A percentile compares a stretch with the other conserved stretches of the same genome.
These are phyloP conservation scores for Eleusine indica DNA, from an alignment of 176 grass and related monocot genomes.

Conservation along the genomic window DNA sequence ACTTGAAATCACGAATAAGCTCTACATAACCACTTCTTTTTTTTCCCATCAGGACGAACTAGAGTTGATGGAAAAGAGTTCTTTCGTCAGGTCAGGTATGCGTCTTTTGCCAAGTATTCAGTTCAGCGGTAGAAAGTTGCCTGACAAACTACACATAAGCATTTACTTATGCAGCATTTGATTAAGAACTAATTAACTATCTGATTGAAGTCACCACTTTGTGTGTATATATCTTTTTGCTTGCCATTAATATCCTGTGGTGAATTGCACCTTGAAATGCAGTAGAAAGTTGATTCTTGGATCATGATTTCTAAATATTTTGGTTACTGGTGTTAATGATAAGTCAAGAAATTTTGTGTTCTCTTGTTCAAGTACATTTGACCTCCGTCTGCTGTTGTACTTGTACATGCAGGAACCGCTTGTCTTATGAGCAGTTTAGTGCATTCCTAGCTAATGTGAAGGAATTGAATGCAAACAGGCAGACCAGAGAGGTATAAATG, in stretches of 20 bases:
- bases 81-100: slow-evolving; percentile 93
- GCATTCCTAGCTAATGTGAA: slow-evolving; percentile 96
- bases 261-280: not conserved
- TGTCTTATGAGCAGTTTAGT: slow-evolving; percentile 97
- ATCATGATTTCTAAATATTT: slow-evolving; percentile 1
- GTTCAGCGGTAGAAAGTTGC: not conserved
- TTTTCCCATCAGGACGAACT: slow-evolving; percentile 66
- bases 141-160: not conserved
- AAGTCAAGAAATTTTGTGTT: slow-evolving; percentile 14
- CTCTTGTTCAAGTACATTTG: not conserved
- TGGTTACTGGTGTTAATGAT: slow-evolving; percentile 11
- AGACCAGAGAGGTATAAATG: slow-evolving; percentile 85
- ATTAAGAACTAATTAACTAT: not conserved
- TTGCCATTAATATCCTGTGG: not conserved
- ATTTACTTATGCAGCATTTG: slow-evolving; percentile 10
- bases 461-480: slow-evolving; percentile 88
- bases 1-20: slow-evolving; percentile 17
- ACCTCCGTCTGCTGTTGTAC: slow-evolving; percentile 16
- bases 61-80: slow-evolving; percentile 97
- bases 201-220: not conserved
- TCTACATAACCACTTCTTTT: not conserved
- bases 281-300: not conserved
- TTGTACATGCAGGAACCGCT: slow-evolving; percentile 66
- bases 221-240: not conserved
- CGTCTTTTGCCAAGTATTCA: slow-evolving; percentile 6